Evolutionary conservation across 257 asterid species (phyloP), one percentile per base, ranked within the genome.

Genomic region (Knoxia roxburghii): DNA sequence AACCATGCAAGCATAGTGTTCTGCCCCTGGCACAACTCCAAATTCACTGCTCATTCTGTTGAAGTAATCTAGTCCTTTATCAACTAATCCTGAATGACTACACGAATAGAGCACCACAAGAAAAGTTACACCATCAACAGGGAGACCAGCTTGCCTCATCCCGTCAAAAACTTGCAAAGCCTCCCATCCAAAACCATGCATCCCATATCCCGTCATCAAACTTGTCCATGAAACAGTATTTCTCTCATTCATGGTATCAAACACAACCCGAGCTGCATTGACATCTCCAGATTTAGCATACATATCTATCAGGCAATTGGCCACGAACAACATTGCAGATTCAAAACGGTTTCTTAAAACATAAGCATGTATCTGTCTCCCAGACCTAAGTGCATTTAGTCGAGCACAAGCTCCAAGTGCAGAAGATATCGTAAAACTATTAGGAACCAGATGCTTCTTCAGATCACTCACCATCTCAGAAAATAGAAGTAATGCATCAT

Each of bases 51-150:
- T 70, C 97, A 92, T 92, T 70, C 61, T 73, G 56, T 85, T 37
- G 65, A 92, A 92, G 79, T 84, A 92, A 69, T 81, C 57, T 45
- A 86, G 84, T n/a, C 98, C 98, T 56, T 45, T 37, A 14, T 86
- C 95, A 35, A 89, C 83, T 84, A 87, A 82, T 51, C 98, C 98
- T 37, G 96, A 92, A 81, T 92, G 98, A 82, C 97, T 89, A 69
- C 98, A 92, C 32, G 98, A 91, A 77, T 89, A 87, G 29, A 92
- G 84, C 68, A 89, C 83, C 51, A 92, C 96, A 66, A 92, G 83
- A 60, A 84, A 87, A 77, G 97, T 86, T 33, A 92, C 83, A 39
- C 89, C 95, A 74, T 92, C 98, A 63, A 87, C 66, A 2, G 71
- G 71, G 20, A 87, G 66, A 59, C 89, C 87, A 39, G 76, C 75